Conservation (phyloP, 176 grass and related monocot genomes). For the Cymbopogon citratus region DNA sequence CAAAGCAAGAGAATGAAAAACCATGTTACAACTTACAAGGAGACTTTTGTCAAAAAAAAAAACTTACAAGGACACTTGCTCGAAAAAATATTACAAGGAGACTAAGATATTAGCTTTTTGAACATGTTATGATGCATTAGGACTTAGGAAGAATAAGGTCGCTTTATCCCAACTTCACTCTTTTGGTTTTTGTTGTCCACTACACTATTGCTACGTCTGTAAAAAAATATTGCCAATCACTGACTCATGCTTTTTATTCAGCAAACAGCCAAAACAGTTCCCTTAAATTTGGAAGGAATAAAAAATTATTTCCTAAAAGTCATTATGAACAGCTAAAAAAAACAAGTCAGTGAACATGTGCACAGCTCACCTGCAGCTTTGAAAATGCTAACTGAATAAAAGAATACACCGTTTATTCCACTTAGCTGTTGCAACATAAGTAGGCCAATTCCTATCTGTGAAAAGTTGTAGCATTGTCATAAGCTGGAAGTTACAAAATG, state of each 20-base stretch:
- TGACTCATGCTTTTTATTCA: too few relatives aligned
- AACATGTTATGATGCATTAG: background rate
- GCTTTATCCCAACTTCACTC: background rate
- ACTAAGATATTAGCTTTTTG: background rate
- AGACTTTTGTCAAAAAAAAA: too few relatives aligned
- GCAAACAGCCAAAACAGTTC: background rate
- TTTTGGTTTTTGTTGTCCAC: background rate
- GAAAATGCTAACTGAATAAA: constrained; percentile 85
- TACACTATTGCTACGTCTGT: background rate
- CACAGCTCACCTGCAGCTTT: constrained; percentile 61
- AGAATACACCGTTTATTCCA: constrained; percentile 77
- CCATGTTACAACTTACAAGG: background rate
- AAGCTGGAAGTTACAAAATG: background rate
- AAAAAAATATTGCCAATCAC: background rate
- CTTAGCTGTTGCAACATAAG: constrained; percentile 76
- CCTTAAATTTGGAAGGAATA: background rate
- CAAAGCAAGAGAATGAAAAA: background rate
- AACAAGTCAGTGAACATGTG: background rate
- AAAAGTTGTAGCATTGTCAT: background rate
- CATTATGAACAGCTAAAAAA: background rate
- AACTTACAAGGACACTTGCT: too few relatives aligned
- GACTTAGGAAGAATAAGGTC: background rate
- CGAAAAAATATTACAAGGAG: background rate
- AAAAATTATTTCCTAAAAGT: background rate
- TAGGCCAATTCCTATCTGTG: constrained; percentile 66